Evolutionary conservation across 345 rosid species (phyloP), one percentile per base, ranked within the genome.

Genomic region (Noccaea caerulescens): DNA sequence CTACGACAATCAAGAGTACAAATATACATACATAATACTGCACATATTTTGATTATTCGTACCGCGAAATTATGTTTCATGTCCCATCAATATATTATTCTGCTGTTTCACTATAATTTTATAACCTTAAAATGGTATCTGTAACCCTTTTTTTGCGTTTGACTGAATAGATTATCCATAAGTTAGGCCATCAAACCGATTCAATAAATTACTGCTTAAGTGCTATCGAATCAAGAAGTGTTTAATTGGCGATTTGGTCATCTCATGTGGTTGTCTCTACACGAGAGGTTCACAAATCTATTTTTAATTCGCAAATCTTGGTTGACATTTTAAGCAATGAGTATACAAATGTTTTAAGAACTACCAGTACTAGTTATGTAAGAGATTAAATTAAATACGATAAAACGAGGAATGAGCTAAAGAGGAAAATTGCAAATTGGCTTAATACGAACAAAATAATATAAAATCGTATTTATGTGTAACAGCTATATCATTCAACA

Each of bases 261-360:
- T 53, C 42, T 8, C 34, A 33, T 66, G 68, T 60, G 72, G 63
- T 56, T 68, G 72, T 67, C 62, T 63, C 68, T 32, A 59, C 32
- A 66, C 42, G 62, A 27, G 62, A 62, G 68, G 78, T 59, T 74
- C 68, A 67, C 62, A 52, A 59, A 49, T 47, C 66, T 67, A 23
- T 47, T 49, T 65, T 50, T 27, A 58, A 58, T 73, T 58, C 18
- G 41, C 70, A 66, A 57, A 57, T 39, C 64, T 32, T 57, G 45
- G 44, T 73, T 73, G 77, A 73, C 76, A 72, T 55, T 36, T 53
- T 33, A 72, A 61, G 36, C 52, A 30, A 51, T 41, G 60, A 41
- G 30, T 72, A 42, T 16, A 67, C 10, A 55, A 67, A 23, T 4
- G 7, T 12, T 34, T 18, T 12, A 39, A 66, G 5, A 23, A 23